Conservation (phyloP, 2,329 filamentous ascomycete genomes). For the Metarhizium rileyi region DNA sequence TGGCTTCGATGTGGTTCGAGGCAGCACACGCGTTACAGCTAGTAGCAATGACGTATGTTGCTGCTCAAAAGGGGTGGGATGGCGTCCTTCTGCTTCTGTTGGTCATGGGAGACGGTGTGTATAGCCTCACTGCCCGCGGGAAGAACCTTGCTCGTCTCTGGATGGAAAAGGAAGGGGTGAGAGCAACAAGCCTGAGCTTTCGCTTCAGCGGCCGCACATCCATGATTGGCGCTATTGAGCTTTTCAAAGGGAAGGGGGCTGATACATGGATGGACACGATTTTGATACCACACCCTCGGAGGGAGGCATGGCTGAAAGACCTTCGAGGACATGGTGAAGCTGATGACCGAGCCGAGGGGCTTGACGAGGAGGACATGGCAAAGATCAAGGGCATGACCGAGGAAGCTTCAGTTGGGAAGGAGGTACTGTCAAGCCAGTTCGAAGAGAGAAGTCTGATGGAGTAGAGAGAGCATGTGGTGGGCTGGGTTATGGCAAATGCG, state of each 20-base stretch:
- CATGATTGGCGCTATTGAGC: neutral
- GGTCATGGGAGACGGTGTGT: neutral
- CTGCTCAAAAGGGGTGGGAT: constrained; percentile 4
- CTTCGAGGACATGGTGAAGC: neutral
- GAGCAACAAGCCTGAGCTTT: neutral
- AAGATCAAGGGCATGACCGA: too few species aligned
- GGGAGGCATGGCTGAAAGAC: neutral
- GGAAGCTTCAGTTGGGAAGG: too few species aligned
- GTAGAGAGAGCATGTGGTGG: too few species aligned
- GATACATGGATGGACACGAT: neutral
- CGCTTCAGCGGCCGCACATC: neutral
- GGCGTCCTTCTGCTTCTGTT: constrained; percentile 1
- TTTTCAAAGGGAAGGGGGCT: neutral
- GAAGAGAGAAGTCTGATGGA: too few species aligned
- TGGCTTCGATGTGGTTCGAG: constrained; percentile 11
- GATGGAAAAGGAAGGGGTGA: neutral
- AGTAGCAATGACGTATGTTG: constrained; percentile 14
- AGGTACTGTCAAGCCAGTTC: too few species aligned
- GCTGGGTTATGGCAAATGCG: too few species aligned
- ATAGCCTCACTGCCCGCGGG: neutral
- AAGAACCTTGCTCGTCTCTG: neutral
- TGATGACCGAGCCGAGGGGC: too few species aligned
- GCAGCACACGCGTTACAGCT: constrained; percentile 15
- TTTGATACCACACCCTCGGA: neutral
- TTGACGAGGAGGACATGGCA: too few species aligned